Percentiles rank a stretch among this genome's conserved stretches.
phyloP scores from a whole-genome alignment of 495 filamentous ascomycete genomes.

The Penicillium fimorum region DNA sequence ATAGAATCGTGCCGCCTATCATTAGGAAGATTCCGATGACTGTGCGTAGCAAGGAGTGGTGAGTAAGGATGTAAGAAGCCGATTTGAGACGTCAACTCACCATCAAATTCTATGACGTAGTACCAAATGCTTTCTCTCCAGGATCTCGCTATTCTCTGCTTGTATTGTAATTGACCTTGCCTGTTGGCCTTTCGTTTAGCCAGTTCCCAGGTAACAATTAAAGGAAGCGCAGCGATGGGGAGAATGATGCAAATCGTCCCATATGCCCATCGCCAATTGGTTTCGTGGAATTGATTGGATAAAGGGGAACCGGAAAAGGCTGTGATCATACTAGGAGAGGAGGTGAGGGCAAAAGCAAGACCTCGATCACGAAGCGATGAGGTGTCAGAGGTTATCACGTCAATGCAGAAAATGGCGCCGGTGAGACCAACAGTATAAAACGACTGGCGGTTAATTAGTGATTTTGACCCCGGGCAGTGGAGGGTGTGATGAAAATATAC shows the following conservation, averaged over 20 bases:
- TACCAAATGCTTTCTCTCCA: conserved; percentile 41
- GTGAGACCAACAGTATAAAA: conserved; percentile 56
- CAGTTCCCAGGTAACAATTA: conserved; percentile 45
- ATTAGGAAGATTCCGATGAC: conserved; percentile 57
- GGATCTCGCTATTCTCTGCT: conserved; percentile 39
- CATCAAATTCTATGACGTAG: conserved; percentile 59
- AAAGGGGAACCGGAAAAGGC: conserved; percentile 31
- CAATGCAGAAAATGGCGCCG: conserved; percentile 54
- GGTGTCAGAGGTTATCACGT: conserved; percentile 61
- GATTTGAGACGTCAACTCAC: conserved; percentile 19
- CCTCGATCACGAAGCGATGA: conserved; percentile 58
- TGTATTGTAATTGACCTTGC: conserved; percentile 27
- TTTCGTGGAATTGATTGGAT: conserved; percentile 43
- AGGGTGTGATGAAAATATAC: conserved; percentile 21
- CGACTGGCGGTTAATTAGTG: conserved; percentile 13
- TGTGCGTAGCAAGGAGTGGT: conserved; percentile 5
- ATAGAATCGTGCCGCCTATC: conserved; percentile 53
- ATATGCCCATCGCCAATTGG: conserved; percentile 59
- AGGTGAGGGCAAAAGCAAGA: conserved; percentile 56
- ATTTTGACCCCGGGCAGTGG: neutral
- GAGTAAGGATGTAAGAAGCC: neutral
- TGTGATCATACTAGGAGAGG: conserved; percentile 53
- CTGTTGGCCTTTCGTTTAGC: conserved; percentile 56
- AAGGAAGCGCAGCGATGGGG: conserved; percentile 50
- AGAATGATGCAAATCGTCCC: conserved; percentile 58